Conservation (phyloP, 208 protist species). For the Crithidia acanthocephali region DNA sequence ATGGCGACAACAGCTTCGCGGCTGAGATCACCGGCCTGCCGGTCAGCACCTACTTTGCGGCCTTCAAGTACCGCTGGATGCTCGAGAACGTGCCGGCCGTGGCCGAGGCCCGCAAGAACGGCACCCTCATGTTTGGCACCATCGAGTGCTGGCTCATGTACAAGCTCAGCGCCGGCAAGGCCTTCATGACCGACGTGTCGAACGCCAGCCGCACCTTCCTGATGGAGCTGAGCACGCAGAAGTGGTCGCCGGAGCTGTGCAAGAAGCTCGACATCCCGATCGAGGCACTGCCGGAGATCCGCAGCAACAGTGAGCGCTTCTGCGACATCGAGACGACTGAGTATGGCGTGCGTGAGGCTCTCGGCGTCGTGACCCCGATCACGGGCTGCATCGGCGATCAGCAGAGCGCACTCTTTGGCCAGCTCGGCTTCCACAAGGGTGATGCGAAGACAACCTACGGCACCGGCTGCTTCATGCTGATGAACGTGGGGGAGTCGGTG, state of each 20-base stretch:
- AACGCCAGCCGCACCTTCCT: slow-evolving; percentile 98
- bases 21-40: slow-evolving; percentile 90
- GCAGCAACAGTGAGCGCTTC: slow-evolving; percentile 82
- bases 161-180: slow-evolving; percentile 85
- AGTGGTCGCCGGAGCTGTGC: slow-evolving; percentile 95
- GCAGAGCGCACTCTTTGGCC: slow-evolving; percentile 97
- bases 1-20: slow-evolving; percentile 54
- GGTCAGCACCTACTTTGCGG: slow-evolving; percentile 97
- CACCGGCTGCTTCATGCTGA: slow-evolving; percentile 98
- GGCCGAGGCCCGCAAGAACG: slow-evolving; percentile 62
- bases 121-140: slow-evolving; percentile 94
- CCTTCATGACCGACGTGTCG: slow-evolving; percentile 96
- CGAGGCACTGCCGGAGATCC: slow-evolving; percentile 91
- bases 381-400: slow-evolving; percentile 97
- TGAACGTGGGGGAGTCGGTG: slow-evolving; percentile 94
- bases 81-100: slow-evolving; percentile 95
- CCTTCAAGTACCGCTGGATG: slow-evolving; percentile 97
- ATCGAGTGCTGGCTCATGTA: slow-evolving; percentile 98
- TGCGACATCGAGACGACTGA: slow-evolving; percentile 48
- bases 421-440: slow-evolving; percentile 92
- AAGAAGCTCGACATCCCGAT: slow-evolving; percentile 83
- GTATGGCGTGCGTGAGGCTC: slow-evolving; percentile 28
- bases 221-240: slow-evolving; percentile 95
- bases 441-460: slow-evolving; percentile 98
- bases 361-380: slow-evolving; percentile 61